Evolutionary conservation across 2,329 filamentous ascomycete species (phyloP).

Genomic region (Sporothrix euskadiensis): DNA sequence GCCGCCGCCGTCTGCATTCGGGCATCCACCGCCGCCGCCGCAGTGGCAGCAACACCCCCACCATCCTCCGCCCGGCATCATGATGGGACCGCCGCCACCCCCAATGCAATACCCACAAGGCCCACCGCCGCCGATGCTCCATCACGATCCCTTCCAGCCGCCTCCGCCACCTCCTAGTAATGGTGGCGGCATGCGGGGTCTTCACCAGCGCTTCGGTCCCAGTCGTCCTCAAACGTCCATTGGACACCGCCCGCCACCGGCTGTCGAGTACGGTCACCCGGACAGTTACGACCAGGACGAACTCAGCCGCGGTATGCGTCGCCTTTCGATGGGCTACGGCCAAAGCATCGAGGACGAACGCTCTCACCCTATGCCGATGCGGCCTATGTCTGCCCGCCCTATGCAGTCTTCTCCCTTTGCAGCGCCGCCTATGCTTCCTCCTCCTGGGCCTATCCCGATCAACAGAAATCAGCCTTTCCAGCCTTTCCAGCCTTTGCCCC

Average conservation of each 20-base stretch:
- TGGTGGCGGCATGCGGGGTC: slow-evolving; percentile 23
- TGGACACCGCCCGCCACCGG: slow-evolving; percentile 38
- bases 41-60: slow-evolving; percentile 25
- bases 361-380: slow-evolving; percentile 45
- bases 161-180: neutral
- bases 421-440: slow-evolving; percentile 35
- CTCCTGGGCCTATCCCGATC: neutral
- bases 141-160: neutral
- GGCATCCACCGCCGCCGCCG: slow-evolving; percentile 22
- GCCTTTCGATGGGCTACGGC: slow-evolving; percentile 46
- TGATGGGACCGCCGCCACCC: slow-evolving; percentile 21
- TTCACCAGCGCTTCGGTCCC: slow-evolving; percentile 34
- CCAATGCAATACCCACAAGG: neutral
- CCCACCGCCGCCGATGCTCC: neutral
- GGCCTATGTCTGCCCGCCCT: slow-evolving; percentile 49
- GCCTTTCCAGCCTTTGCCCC: slow-evolving; percentile 33
- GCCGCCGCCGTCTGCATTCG: slow-evolving; percentile 7
- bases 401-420: slow-evolving; percentile 36
- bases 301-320: slow-evolving; percentile 40
- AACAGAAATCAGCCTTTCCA: neutral
- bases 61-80: neutral
- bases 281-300: slow-evolving; percentile 48
- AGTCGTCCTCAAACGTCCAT: slow-evolving; percentile 44
- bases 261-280: slow-evolving; percentile 40
- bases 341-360: slow-evolving; percentile 48